Evolutionary conservation across 306 rosid species (phyloP).

Genomic region (Glycine soja): DNA sequence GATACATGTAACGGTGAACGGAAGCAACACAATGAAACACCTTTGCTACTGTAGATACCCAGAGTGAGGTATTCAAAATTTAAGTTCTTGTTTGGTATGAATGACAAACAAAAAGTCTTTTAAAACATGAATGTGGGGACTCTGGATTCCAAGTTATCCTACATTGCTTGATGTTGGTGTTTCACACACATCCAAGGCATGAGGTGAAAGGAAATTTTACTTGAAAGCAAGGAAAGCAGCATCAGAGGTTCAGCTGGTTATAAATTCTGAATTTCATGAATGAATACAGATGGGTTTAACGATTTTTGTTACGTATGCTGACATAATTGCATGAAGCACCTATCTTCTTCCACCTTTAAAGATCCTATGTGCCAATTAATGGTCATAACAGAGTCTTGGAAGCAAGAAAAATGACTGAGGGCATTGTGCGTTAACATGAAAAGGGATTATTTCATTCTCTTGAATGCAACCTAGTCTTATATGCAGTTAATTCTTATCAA

Average conservation of each 20-base stretch:
- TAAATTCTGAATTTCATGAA: neutral
- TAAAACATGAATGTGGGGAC: neutral
- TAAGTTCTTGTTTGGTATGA: constrained; percentile 25
- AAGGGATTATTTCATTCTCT: too few relatives aligned
- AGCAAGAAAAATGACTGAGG: too few relatives aligned
- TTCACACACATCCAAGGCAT: neutral
- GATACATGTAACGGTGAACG: neutral
- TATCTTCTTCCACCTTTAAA: too few relatives aligned
- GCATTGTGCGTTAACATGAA: too few relatives aligned
- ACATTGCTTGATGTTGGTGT: neutral
- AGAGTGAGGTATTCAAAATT: neutral
- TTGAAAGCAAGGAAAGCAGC: constrained; percentile 13
- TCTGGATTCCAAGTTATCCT: neutral
- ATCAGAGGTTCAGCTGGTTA: neutral
- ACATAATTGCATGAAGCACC: too few relatives aligned
- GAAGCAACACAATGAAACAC: constrained; percentile 3
- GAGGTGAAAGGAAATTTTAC: constrained; percentile 9
- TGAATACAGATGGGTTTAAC: neutral
- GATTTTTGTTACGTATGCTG: too few relatives aligned
- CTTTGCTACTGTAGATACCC: neutral
- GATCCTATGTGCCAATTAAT: neutral
- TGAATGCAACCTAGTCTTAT: too few relatives aligned
- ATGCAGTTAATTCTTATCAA: too few relatives aligned
- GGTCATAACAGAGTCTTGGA: neutral
- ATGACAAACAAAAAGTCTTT: neutral